A percentile compares a stretch with the other conserved stretches of the same genome.
phyloP scores from a whole-genome alignment of 768 basidiomycete genomes.

The Leccinum subgranulosum region DNA sequence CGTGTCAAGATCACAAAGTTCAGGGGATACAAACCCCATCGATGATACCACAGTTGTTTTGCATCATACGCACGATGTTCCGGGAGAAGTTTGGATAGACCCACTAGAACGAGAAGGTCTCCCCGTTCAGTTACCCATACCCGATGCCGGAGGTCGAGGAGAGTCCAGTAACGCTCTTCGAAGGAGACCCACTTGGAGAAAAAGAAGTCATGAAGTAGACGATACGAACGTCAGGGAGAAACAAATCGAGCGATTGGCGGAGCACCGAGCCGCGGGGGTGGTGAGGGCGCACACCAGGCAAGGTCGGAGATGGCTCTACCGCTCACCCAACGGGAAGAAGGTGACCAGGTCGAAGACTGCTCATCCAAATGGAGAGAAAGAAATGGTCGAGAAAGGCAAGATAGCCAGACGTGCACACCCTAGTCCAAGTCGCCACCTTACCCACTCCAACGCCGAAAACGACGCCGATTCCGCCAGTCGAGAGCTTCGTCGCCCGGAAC shows the following conservation, averaged over 20 bases:
- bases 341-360: background rate
- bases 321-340: constrained; percentile 2
- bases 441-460: constrained; percentile 10
- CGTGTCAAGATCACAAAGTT: constrained; percentile 5
- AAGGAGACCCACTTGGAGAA: constrained; percentile 17
- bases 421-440: background rate
- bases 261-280: constrained; percentile 39
- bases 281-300: constrained; percentile 43
- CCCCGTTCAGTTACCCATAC: constrained; percentile 38
- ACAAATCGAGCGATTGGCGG: constrained; percentile 29
- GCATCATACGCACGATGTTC: constrained; percentile 36
- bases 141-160: background rate
- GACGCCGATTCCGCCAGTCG: constrained; percentile 2
- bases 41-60: constrained; percentile 13
- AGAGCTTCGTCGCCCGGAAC: constrained; percentile 6
- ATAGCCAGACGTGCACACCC: background rate
- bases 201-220: constrained; percentile 8
- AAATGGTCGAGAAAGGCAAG: constrained; percentile 10
- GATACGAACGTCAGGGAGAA: constrained; percentile 5
- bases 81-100: constrained; percentile 57
- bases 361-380: background rate
- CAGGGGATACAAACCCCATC: background rate
- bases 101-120: constrained; percentile 64
- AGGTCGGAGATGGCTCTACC: constrained; percentile 20
- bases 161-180: constrained; percentile 3